Base-by-base conservation (phyloP, 179 eudicot species). In the Silene coronaria region DNA sequence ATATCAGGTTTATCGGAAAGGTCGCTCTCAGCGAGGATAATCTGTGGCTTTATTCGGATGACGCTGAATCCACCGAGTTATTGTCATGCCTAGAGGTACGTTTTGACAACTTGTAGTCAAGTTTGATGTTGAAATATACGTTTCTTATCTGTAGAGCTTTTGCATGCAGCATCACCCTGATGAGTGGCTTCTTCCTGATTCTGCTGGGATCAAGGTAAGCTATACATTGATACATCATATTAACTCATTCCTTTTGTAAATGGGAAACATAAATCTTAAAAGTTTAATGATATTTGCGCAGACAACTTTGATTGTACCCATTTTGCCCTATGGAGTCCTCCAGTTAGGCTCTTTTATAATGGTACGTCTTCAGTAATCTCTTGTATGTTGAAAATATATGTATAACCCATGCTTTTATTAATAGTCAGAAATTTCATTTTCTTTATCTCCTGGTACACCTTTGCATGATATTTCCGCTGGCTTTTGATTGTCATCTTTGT, bases 131-230 rank as follows among this genome's bases (percentile, higher is more conserved):
- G 42, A 42, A 22, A 66, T 75, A 8, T 66, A 34, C 42, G 19
- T 53, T 19, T 23, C 76, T 75, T 67, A 71, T 80, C 46, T 10
- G 46, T 81, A 61, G 38, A 63, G 7, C 55, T 77, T 26, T 80
- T 64, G 19, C 23, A 67, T 69, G 77, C 76, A 69, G 74, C 86
- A 89, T 96, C 79, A 82, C 80, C 84, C 88, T 27, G 89, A 87
- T 81, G 90, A 89, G 70, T 88, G 89, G 93, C 79, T 85, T 71
- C 88, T 81, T 80, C 91, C 88, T 57, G 80, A 83, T 75, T 79
- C 82, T 65, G 88, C 87, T 17, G 97, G 97, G 34, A 84, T 91
- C 62, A 85, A 91, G 98, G 98, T 93, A 80, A 34, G 80, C 63
- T 68, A 26, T 23, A 71, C 55, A 38, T 63, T 5, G 2, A 19